Evolutionary conservation across 2,329 filamentous ascomycete species (phyloP).

Genomic region (Ambrosiella beaveri): DNA sequence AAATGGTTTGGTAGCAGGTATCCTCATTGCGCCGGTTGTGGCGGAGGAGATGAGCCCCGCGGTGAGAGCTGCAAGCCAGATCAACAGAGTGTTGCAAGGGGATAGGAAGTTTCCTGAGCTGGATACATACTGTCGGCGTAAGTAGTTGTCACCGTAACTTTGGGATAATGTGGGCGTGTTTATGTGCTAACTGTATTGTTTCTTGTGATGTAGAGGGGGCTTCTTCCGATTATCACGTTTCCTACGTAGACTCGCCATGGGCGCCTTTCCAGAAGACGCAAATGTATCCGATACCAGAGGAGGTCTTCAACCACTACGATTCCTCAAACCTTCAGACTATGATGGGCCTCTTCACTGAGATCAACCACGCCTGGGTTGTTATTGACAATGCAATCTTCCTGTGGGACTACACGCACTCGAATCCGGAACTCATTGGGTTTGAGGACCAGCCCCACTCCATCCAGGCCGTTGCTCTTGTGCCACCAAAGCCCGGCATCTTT

Average conservation of each 20-base stretch:
- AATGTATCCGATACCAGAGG: conserved; percentile 78
- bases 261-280: conserved; percentile 77
- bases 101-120: conserved; percentile 77
- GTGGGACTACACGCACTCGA: conserved; percentile 93
- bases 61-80: conserved; percentile 62
- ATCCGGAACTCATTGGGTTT: conserved; percentile 78
- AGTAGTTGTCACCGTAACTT: conserved; percentile 23
- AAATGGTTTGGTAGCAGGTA: conserved; percentile 9
- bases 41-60: conserved; percentile 42
- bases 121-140: conserved; percentile 76
- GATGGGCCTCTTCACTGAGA: conserved; percentile 88
- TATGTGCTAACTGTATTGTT: conserved; percentile 16
- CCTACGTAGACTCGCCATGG: conserved; percentile 51
- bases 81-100: conserved; percentile 59
- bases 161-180: background rate
- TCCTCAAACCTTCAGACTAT: conserved; percentile 69
- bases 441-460: conserved; percentile 82
- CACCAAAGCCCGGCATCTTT: conserved; percentile 76
- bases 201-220: conserved; percentile 51
- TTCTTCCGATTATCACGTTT: conserved; percentile 80
- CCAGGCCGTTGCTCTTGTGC: conserved; percentile 73
- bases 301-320: conserved; percentile 86
- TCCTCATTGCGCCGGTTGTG: conserved; percentile 14
- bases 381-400: conserved; percentile 93
- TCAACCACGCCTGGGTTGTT: conserved; percentile 88